A percentile compares a stretch with the other conserved stretches of the same genome.
Evolutionary conservation across 2,329 filamentous ascomycete genomes (phyloP).

Genomic region (Plenodomus tracheiphilus): DNA sequence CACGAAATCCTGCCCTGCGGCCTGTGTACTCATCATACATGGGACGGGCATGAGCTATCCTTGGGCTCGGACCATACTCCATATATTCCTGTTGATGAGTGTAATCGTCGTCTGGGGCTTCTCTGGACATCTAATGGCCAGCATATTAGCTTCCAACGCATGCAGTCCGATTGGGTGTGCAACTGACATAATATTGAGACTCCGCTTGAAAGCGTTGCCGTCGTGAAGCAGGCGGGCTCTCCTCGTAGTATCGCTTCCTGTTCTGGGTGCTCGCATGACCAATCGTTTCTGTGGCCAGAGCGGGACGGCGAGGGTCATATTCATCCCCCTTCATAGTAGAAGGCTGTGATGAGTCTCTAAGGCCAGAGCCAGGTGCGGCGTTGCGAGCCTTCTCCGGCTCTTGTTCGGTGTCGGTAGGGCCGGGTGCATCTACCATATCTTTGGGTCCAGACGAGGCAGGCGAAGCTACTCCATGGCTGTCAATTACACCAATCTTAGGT

Average conservation of each 20-base stretch:
- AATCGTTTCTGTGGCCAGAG: conserved; percentile 21
- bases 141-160: conserved; percentile 15
- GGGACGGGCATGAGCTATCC: conserved; percentile 30
- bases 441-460: conserved; percentile 35
- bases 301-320: conserved; percentile 52
- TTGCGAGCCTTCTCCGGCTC: conserved; percentile 21
- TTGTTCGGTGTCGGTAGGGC: neutral
- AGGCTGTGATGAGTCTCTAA: conserved; percentile 37
- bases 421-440: conserved; percentile 30
- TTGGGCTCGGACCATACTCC: conserved; percentile 34
- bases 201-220: conserved; percentile 36
- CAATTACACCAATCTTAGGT: conserved; percentile 48
- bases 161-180: neutral
- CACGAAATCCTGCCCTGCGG: conserved; percentile 37
- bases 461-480: conserved; percentile 29
- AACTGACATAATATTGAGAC: conserved; percentile 42
- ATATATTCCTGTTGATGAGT: conserved; percentile 30
- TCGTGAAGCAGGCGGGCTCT: conserved; percentile 31
- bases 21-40: conserved; percentile 36
- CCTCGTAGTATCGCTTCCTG: conserved; percentile 27
- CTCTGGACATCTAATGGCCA: conserved; percentile 28
- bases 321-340: conserved; percentile 43
- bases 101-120: conserved; percentile 34
- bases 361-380: conserved; percentile 1
- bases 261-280: conserved; percentile 16